phyloP scores from a whole-genome alignment of 441 rosid genomes.

The Populus tomentosa region DNA sequence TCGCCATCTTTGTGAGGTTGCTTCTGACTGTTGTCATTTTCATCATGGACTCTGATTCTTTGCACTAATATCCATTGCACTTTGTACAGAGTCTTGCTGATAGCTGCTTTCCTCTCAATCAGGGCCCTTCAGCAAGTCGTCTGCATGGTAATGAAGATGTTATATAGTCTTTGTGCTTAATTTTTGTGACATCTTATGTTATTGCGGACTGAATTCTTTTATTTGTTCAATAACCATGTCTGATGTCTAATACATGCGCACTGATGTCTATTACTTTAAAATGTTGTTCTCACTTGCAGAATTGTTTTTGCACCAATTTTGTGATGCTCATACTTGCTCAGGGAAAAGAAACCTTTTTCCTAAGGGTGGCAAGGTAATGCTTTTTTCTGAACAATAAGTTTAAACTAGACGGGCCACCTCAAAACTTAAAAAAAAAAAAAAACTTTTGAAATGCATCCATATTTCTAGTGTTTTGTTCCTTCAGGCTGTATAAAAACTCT shows the following conservation, averaged over 20 bases:
- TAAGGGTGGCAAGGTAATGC: conserved; percentile 76
- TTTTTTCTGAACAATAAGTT: not conserved
- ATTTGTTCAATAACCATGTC: not conserved
- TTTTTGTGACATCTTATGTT: conserved; percentile 13
- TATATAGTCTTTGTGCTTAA: not conserved
- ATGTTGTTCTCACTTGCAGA: conserved; percentile 41
- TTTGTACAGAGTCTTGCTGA: conserved; percentile 78
- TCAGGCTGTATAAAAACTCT: not conserved
- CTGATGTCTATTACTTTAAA: conserved; percentile 17
- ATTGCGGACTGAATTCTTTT: conserved; percentile 4
- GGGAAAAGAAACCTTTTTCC: conserved; percentile 64
- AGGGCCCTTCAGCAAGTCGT: conserved; percentile 72
- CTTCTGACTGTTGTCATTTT: conserved; percentile 15
- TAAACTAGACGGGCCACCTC: not conserved
- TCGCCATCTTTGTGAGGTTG: conserved; percentile 92
- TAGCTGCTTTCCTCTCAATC: conserved; percentile 80
- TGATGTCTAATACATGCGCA: not conserved
- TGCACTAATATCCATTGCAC: conserved; percentile 10
- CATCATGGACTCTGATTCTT: conserved; percentile 5
- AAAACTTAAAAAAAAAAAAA: not conserved
- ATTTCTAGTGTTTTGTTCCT: not conserved
- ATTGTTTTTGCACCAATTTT: conserved; percentile 81
- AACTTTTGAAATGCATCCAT: not conserved
- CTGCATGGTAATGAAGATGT: conserved; percentile 61
- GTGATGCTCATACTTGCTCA: conserved; percentile 90